A percentile compares a stretch with the other conserved stretches of the same genome.
These are phyloP conservation scores for Tricholoma furcatifolium DNA, from an alignment of 768 basidiomycete genomes.

Conservation along the genomic window DNA sequence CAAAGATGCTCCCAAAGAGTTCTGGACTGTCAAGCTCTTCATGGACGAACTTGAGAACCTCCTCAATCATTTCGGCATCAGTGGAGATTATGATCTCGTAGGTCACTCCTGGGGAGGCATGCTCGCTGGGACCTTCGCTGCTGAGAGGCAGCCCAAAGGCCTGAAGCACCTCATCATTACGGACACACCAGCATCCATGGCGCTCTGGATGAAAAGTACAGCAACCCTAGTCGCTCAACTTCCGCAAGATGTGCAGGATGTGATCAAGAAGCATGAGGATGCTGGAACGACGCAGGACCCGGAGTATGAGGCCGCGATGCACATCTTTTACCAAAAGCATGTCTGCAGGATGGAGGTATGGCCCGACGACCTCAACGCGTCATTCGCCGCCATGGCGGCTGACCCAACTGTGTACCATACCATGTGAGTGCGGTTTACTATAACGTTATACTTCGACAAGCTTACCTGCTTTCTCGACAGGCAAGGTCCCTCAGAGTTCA, in stretches of 20 bases:
- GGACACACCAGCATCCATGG: conserved; percentile 29
- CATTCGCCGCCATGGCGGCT: conserved; percentile 19
- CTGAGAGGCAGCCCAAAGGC: conserved; percentile 36
- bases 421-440: too few relatives aligned
- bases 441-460: too few relatives aligned
- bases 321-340: conserved; percentile 25
- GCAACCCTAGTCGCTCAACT: conserved; percentile 13
- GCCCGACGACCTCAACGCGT: conserved; percentile 21
- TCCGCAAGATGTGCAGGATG: conserved; percentile 15
- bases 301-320: conserved; percentile 18
- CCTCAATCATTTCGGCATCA: conserved; percentile 39
- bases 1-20: conserved; percentile 37
- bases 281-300: conserved; percentile 17
- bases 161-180: conserved; percentile 34
- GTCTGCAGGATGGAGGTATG: conserved; percentile 21
- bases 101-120: conserved; percentile 64
- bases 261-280: conserved; percentile 19
- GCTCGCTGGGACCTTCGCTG: conserved; percentile 40
- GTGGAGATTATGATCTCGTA: conserved; percentile 38
- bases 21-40: conserved; percentile 40
- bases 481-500: conserved; percentile 17
- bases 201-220: conserved; percentile 24
- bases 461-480: neutral
- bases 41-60: conserved; percentile 54
- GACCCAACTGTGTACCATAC: conserved; percentile 25